Evolutionary conservation across 2,329 filamentous ascomycete species (phyloP), one percentile per base, ranked within the genome.

Genomic region (Talaromyces sp.): DNA sequence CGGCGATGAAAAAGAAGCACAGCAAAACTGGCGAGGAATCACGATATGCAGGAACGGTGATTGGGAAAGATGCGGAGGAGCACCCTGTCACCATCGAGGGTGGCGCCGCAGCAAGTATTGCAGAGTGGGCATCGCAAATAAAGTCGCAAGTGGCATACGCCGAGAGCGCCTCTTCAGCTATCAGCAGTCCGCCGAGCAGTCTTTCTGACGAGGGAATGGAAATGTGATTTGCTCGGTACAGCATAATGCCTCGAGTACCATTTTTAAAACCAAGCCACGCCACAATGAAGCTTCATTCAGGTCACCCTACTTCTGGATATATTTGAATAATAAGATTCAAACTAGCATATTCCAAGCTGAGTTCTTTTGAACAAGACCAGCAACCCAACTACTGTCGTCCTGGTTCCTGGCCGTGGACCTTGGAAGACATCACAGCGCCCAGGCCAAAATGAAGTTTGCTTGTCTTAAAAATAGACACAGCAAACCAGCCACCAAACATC

Each of bases 1-100:
- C 83, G 60, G 89, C 87, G 4, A 79, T 97, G 48, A 97, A 96
- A 75, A 94, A 92, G 77, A 96, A 95, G 71, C 90, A 96, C 74
- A 92, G 88, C 77, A 95, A 94, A 68, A 90, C 89, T 0, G 90
- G 89, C 63, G 91, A 95, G 69, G 92, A 96, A 69, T 88, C 88
- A 10, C 88, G 93, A 68, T 96, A 91, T 73, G 85, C 88, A 66
- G 91, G 91, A 31, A 96, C 93, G 0, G 83, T 94, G 0, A 80
- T 97, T 11, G 93, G 93, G 3, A 87, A 87, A 65, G 80, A 82
- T 51, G 83, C 83, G 54, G 91, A 96, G 65, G 83, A 87, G 60
- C 85, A 85, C 68, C 84, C 88, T 8, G 79, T 96, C 29, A 80
- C 87, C 56, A 88, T 96, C 56, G 92, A 96, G 72, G 92, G 92